These are phyloP conservation scores for Sordaria brevicollis DNA, from an alignment of 495 filamentous ascomycete species.

Conservation along the genomic window DNA sequence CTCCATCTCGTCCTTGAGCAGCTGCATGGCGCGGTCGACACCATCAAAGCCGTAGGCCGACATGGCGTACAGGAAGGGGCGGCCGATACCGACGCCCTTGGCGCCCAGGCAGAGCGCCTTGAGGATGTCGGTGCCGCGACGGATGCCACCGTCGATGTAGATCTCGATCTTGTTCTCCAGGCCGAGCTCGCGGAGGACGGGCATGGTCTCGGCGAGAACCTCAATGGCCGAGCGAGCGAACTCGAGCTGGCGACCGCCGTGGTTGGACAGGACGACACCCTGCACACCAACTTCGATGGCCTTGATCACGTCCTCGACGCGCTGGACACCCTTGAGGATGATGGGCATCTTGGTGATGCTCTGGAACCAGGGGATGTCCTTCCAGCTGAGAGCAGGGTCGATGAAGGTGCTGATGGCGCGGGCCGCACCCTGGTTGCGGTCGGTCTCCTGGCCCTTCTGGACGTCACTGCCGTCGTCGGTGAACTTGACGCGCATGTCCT, in stretches of 20 bases:
- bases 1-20: constrained; percentile 97
- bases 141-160: constrained; percentile 82
- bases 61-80: constrained; percentile 96
- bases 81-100: constrained; percentile 84
- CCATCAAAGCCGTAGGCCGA: constrained; percentile 79
- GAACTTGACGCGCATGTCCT: constrained; percentile 92
- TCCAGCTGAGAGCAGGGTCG: constrained; percentile 83
- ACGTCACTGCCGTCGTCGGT: constrained; percentile 76
- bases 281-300: constrained; percentile 78
- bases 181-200: constrained; percentile 71
- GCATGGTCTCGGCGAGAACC: constrained; percentile 93
- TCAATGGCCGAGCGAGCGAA: constrained; percentile 86
- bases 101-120: constrained; percentile 93
- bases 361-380: constrained; percentile 90
- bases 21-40: constrained; percentile 84
- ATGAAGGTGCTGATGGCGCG: constrained; percentile 90
- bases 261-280: constrained; percentile 92
- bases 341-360: constrained; percentile 94
- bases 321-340: constrained; percentile 90
- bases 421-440: constrained; percentile 84
- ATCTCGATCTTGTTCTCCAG: constrained; percentile 81
- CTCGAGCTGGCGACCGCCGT: constrained; percentile 95
- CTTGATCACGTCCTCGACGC: constrained; percentile 85
- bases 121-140: constrained; percentile 87
- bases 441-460: constrained; percentile 60